Base-by-base conservation (phyloP, 2,329 filamentous ascomycete species). In the Dothistroma pini region DNA sequence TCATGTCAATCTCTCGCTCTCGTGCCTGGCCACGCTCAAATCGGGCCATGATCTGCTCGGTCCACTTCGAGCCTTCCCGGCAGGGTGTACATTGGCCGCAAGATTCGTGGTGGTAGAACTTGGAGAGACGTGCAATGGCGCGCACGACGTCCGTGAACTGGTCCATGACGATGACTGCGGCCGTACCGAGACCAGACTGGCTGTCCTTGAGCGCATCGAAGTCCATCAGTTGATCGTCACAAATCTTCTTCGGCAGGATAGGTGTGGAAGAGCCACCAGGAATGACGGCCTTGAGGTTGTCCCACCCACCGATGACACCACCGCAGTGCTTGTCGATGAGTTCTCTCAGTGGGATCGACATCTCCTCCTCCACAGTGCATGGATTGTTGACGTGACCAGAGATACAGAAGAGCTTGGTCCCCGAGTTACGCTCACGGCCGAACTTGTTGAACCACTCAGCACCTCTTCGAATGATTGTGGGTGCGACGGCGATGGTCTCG, bases 11-110 rank as follows among this genome's bases (percentile, higher is more conserved):
- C 80, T 99, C 95, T 63, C 95, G 85, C 77, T 89, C 87, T 65
- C 90, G 87, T 63, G 90, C 95, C 78, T 91, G 86, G 62, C 95
- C 95, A 77, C 90, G 89, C 83, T 96, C 92, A 71, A 99, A 96
- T 60, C 95, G 89, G 78, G 89, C 83, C 95, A 99, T 97, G 78
- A 99, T 97, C 83, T 99, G 93, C 79, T 96, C 90, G 11, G 93
- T 97, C 95, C 95, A 99, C 82, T 96, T 97, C 83, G 89, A 96
- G 68, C 95, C 95, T 81, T 99, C 95, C 75, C 95, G 90, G 85
- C 95, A 99, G n/a, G 95, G 95, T 61, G 95, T 99, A 83, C 95
- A 99, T 81, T 99, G 95, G 63, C 95, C 95, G 78, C 95, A 99
- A 68, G 88, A 93, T 83, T 99, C 95, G 82, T 99, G 95, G 79